Percentiles rank a stretch among this genome's conserved stretches.
Evolutionary conservation across 2,329 filamentous ascomycete species (phyloP).

Genomic region (Talaromyces sp.): DNA sequence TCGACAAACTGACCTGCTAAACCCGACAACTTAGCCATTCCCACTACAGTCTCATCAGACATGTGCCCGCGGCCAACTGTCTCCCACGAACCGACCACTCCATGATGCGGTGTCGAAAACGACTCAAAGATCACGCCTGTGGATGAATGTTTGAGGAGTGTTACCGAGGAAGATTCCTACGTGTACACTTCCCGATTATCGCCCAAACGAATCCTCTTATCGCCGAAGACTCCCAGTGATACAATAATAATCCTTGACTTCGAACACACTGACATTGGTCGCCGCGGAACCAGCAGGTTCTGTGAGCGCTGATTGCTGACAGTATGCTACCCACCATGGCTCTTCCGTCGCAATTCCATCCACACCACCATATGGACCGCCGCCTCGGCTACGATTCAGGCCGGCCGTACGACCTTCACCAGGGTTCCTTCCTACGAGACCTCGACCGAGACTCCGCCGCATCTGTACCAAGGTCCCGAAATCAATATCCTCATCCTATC

Average conservation of each 20-base stretch:
- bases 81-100: constrained; percentile 13
- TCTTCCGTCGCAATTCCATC: constrained; percentile 42
- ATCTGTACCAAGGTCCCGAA: constrained; percentile 30
- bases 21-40: neutral
- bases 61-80: neutral
- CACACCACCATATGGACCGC: constrained; percentile 38
- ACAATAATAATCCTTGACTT: constrained; percentile 16
- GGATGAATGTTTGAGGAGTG: constrained; percentile 30
- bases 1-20: neutral
- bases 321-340: constrained; percentile 51
- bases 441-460: constrained; percentile 27
- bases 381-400: constrained; percentile 29
- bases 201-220: constrained; percentile 1
- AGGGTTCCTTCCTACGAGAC: constrained; percentile 26
- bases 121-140: constrained; percentile 40
- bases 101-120: constrained; percentile 48
- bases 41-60: neutral
- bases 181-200: constrained; percentile 20
- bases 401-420: constrained; percentile 28
- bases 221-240: neutral
- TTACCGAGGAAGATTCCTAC: constrained; percentile 21
- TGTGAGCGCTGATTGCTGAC: constrained; percentile 13
- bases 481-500: constrained; percentile 40
- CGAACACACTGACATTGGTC: constrained; percentile 6
- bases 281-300: constrained; percentile 7